Evolutionary conservation across 306 rosid species (phyloP).

Genomic region (Pterocarpus macrocarpus): DNA sequence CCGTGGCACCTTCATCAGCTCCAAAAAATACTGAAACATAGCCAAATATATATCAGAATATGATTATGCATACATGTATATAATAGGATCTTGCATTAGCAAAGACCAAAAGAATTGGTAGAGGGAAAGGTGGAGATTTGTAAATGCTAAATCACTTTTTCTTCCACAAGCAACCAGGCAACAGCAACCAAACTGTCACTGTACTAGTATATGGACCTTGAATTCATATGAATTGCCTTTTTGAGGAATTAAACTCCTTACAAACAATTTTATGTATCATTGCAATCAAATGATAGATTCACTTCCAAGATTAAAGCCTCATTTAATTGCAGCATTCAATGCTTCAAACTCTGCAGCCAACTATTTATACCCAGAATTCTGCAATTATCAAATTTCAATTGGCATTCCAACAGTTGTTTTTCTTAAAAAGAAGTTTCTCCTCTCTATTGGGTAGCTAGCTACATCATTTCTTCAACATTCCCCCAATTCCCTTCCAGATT

Average conservation of each 20-base stretch:
- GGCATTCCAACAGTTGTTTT: slow-evolving; percentile 6
- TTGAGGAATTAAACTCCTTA: background rate
- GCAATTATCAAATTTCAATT: slow-evolving; percentile 21
- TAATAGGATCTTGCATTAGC: slow-evolving; percentile 24
- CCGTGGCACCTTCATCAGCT: slow-evolving; percentile 97
- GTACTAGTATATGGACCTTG: background rate
- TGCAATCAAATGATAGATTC: slow-evolving; percentile 9
- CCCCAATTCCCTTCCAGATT: slow-evolving; percentile 23
- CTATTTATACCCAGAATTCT: slow-evolving; percentile 17
- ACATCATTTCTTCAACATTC: slow-evolving; percentile 38
- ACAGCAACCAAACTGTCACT: slow-evolving; percentile 25
- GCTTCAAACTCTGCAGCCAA: slow-evolving; percentile 8
- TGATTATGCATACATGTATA: background rate
- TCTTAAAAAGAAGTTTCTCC: slow-evolving; percentile 8
- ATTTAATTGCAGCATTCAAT: background rate
- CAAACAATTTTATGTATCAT: slow-evolving; percentile 2
- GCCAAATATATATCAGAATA: slow-evolving; percentile 38
- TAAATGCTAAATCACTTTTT: slow-evolving; percentile 29
- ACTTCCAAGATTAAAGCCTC: slow-evolving; percentile 13
- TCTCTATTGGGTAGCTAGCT: slow-evolving; percentile 10
- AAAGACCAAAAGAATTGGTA: slow-evolving; percentile 21
- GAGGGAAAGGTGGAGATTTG: slow-evolving; percentile 23
- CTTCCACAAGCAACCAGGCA: slow-evolving; percentile 33
- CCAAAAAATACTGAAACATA: slow-evolving; percentile 84
- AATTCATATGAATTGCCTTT: slow-evolving; percentile 8